Evolutionary conservation across 2,329 filamentous ascomycete genomes (phyloP), one percentile per base, ranked within the genome.

Genomic region (Teratosphaeria pseudoeucalypti): DNA sequence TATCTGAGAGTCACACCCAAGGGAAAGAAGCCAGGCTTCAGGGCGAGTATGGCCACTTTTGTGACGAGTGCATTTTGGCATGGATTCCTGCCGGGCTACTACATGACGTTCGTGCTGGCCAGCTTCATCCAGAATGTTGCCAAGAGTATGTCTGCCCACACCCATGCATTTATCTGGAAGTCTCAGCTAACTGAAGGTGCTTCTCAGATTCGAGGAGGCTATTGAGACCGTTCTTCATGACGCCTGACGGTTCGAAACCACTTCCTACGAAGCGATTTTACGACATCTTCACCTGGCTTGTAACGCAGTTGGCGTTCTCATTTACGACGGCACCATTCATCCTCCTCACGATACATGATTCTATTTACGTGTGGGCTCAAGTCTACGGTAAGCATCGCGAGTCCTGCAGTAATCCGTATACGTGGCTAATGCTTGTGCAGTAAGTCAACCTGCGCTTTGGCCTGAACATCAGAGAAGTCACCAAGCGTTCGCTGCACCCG

Each of bases 41-140:
- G 92, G 61, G 94, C 94, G 56, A 97, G 89, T 69, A 78, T 99
- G 78, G 90, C 91, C 37, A 99, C 94, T 0, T 99, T 99, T 72
- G 83, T 85, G 6, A 97, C 94, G 23, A 96, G 91, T 70, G 92
- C 94, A 2, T 87, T 97, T 66, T 99, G 94, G 94, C 94, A 99
- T 71, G 94, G 94, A 34, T 99, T 99, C 75, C 95, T 95, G 66
- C 92, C 94, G 0, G 94, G 94, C 6, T 99, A 99, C 75, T 97
- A 97, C 73, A 76, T 99, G 62, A 82, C 88, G 5, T 99, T 99
- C 69, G 77, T 97, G 49, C 81, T 97, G 7, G 94, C 89, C 1
- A 91, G 90, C 62, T 89, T 99, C 65, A 83, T 96, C 34, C 94
- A 99, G 72, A 96, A 91, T 2, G 87, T 87, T 19, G 92, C 94